Percentiles rank a stretch among this genome's conserved stretches.
These are phyloP conservation scores for Neofusicoccum parvum DNA, from an alignment of 2,329 filamentous ascomycete species.

Conservation along the genomic window DNA sequence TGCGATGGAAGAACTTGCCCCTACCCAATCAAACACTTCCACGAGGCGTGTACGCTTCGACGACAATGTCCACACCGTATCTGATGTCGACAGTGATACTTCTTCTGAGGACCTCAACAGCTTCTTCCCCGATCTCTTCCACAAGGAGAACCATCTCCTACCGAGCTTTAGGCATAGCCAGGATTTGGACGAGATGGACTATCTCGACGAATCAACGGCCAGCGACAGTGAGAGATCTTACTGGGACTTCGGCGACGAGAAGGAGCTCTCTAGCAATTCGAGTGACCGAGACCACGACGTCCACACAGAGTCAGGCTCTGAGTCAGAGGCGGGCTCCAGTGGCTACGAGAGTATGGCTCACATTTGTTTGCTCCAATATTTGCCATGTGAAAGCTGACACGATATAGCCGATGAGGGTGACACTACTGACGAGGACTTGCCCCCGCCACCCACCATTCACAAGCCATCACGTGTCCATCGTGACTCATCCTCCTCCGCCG, in stretches of 20 bases:
- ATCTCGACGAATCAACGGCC: slow-evolving; percentile 32
- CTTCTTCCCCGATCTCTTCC: slow-evolving; percentile 77
- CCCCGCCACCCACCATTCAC: slow-evolving; percentile 48
- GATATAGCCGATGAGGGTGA: slow-evolving; percentile 60
- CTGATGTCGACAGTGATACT: slow-evolving; percentile 53
- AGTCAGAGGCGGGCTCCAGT: slow-evolving; percentile 46
- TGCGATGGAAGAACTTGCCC: not conserved
- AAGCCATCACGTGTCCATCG: slow-evolving; percentile 48
- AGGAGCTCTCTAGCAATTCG: slow-evolving; percentile 37
- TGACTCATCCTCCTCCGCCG: slow-evolving; percentile 50
- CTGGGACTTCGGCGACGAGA: slow-evolving; percentile 63
- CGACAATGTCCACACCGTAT: slow-evolving; percentile 61
- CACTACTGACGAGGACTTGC: slow-evolving; percentile 62
- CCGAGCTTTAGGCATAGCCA: slow-evolving; percentile 73
- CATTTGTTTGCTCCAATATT: slow-evolving; percentile 25
- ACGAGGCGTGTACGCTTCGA: slow-evolving; percentile 73
- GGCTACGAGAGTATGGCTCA: slow-evolving; percentile 61
- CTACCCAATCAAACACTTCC: slow-evolving; percentile 22
- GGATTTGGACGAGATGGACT: slow-evolving; percentile 63
- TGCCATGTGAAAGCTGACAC: slow-evolving; percentile 46
- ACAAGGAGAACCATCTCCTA: slow-evolving; percentile 73
- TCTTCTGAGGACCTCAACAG: slow-evolving; percentile 61
- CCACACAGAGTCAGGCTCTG: slow-evolving; percentile 43
- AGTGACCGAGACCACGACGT: slow-evolving; percentile 25
- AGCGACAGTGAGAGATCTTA: slow-evolving; percentile 52